Percentiles rank a stretch among this genome's conserved stretches.
Evolutionary conservation across 2,329 filamentous ascomycete genomes (phyloP).

Genomic region (Escovopsis sp.): DNA sequence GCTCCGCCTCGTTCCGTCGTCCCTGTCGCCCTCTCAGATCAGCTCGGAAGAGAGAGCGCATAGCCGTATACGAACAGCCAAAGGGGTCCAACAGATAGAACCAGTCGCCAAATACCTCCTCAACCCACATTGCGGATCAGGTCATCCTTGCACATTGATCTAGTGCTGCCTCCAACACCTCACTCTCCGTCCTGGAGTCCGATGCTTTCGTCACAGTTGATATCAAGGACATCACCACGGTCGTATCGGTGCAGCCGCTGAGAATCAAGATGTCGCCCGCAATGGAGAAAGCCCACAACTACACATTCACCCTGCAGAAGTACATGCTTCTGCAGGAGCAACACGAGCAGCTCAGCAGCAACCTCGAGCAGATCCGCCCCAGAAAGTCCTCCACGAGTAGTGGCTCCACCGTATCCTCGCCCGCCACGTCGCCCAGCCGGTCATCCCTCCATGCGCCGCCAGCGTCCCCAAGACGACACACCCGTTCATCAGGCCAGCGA

Average conservation of each 20-base stretch:
- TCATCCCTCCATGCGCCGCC: constrained; percentile 34
- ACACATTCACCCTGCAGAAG: constrained; percentile 36
- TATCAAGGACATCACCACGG: constrained; percentile 6
- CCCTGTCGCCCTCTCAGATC: too few species aligned
- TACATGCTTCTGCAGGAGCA: constrained; percentile 40
- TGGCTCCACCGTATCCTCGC: constrained; percentile 29
- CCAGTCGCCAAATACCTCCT: too few species aligned
- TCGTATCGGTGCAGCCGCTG: constrained; percentile 6
- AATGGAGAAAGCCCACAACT: constrained; percentile 20
- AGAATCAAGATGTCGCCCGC: constrained; percentile 10
- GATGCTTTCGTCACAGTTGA: constrained; percentile 17
- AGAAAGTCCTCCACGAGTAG: constrained; percentile 19
- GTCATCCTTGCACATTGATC: not conserved
- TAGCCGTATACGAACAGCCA: too few species aligned
- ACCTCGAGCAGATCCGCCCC: constrained; percentile 36
- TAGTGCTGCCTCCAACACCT: not conserved
- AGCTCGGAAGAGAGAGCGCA: too few species aligned
- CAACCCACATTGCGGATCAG: too few species aligned
- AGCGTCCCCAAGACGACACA: constrained; percentile 30
- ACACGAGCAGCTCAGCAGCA: constrained; percentile 36
- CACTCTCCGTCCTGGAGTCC: constrained; percentile 7
- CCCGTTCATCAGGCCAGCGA: constrained; percentile 1
- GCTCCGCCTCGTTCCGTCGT: too few species aligned
- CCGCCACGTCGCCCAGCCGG: constrained; percentile 46
- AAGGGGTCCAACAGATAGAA: too few species aligned